Evolutionary conservation across 2,329 filamentous ascomycete species (phyloP).

Genomic region (Monosporascus ibericus): DNA sequence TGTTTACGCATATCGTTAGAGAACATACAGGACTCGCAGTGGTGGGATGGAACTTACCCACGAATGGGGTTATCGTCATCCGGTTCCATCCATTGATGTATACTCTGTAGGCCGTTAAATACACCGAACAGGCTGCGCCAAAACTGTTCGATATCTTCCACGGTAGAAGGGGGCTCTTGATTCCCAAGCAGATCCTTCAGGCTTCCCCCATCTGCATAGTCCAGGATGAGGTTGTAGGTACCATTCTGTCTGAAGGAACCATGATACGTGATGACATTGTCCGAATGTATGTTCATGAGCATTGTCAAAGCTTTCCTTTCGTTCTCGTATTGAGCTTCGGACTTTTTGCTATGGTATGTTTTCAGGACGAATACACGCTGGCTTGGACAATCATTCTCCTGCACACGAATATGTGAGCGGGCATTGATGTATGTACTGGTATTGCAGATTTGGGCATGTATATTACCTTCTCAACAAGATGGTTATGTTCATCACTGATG

Average conservation of each 20-base stretch:
- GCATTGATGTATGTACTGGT: not conserved
- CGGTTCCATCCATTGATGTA: constrained; percentile 5
- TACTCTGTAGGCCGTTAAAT: constrained; percentile 4
- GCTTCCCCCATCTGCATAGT: constrained; percentile 10
- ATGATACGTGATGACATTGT: constrained; percentile 11
- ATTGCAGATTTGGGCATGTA: not conserved
- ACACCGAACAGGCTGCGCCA: constrained; percentile 9
- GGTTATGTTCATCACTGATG: constrained; percentile 5
- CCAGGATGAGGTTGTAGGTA: constrained; percentile 10
- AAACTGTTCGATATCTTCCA: constrained; percentile 1
- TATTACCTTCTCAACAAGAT: constrained; percentile 2
- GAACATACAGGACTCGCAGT: not conserved
- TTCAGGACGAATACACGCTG: constrained; percentile 7
- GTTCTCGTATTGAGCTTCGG: constrained; percentile 7
- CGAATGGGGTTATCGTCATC: constrained; percentile 4
- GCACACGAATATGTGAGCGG: not conserved
- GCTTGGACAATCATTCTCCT: not conserved
- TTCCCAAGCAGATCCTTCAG: constrained; percentile 6
- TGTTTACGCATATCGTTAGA: not conserved
- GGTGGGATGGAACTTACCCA: constrained; percentile 4
- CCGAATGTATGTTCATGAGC: constrained; percentile 3
- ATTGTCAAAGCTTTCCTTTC: constrained; percentile 8
- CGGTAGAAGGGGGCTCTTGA: constrained; percentile 1
- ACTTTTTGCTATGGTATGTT: constrained; percentile 4
- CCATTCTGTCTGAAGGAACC: constrained; percentile 11